Conservation (phyloP, 2,329 filamentous ascomycete genomes). For the Calonectria hongkongensis region DNA sequence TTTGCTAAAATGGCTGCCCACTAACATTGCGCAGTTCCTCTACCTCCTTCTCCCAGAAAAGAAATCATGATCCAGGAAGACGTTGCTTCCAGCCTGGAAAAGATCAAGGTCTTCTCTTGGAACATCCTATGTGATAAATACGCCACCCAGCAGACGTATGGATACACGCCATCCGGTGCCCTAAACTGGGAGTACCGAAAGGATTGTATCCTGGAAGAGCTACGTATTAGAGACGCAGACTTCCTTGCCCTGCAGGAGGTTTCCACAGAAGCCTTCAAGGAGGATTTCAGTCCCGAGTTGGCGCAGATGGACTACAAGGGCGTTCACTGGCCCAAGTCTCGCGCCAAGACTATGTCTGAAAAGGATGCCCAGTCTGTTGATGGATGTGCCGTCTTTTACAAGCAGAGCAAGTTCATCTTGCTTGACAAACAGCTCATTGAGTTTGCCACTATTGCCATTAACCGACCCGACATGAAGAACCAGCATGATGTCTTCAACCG, state of each 20-base stretch:
- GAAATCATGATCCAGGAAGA: conserved; percentile 86
- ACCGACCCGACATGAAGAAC: conserved; percentile 96
- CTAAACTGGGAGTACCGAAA: conserved; percentile 92
- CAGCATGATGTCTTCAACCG: conserved; percentile 99
- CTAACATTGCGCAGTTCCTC: conserved; percentile 76
- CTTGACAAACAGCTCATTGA: conserved; percentile 96
- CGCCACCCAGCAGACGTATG: conserved; percentile 88
- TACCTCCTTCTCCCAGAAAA: conserved; percentile 84
- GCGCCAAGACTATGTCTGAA: conserved; percentile 93
- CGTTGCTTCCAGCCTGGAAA: conserved; percentile 75
- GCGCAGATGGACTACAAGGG: conserved; percentile 94
- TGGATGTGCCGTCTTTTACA: conserved; percentile 97
- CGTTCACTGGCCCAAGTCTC: conserved; percentile 92
- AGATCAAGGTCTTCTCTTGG: conserved; percentile 91
- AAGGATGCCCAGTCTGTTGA: conserved; percentile 93
- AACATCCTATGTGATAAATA: conserved; percentile 97
- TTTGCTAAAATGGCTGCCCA: not conserved
- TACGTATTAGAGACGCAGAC: conserved; percentile 87
- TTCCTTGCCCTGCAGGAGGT: conserved; percentile 96
- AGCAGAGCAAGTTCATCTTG: conserved; percentile 93
- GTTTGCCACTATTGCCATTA: conserved; percentile 93
- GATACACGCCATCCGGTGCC: conserved; percentile 89
- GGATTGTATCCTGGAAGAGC: conserved; percentile 87
- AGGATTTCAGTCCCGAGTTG: conserved; percentile 91
- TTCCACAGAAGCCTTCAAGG: conserved; percentile 92